Evolutionary conservation across 176 grass and related monocot genomes (phyloP).

Genomic region (Aegilops umbellulata): DNA sequence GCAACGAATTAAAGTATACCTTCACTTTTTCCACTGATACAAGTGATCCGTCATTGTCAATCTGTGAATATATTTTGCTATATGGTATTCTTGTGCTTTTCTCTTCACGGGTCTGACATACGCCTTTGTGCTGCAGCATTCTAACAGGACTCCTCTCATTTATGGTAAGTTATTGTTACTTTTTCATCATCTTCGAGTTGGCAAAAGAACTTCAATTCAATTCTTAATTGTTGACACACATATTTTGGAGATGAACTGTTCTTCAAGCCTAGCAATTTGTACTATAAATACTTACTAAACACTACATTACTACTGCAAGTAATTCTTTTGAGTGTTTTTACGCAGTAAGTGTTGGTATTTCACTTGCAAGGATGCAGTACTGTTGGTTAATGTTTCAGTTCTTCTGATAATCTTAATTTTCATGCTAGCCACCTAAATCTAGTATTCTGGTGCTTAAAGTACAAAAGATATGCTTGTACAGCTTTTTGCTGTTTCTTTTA

Average conservation of each 20-base stretch:
- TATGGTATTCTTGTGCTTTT: too few species aligned
- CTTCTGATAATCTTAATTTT: background rate
- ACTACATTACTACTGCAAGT: background rate
- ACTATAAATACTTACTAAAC: background rate
- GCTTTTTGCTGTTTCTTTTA: background rate
- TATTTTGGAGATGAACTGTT: background rate
- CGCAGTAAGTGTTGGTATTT: background rate
- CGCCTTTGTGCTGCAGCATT: too few species aligned
- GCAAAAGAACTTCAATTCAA: background rate
- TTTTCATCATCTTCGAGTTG: background rate
- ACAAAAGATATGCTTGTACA: background rate
- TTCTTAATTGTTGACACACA: background rate
- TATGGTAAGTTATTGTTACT: slow-evolving; percentile 70
- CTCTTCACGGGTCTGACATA: too few species aligned
- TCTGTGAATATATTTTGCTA: too few species aligned
- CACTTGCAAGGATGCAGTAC: background rate
- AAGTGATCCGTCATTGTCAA: background rate
- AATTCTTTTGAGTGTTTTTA: background rate
- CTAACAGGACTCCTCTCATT: too few species aligned
- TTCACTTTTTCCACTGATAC: background rate
- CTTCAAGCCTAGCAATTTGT: background rate
- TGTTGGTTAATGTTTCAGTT: background rate
- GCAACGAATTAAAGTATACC: background rate
- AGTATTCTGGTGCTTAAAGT: background rate
- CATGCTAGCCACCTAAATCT: background rate